A percentile compares a stretch with the other conserved stretches of the same genome.
These are phyloP conservation scores for Hygrocybe punicea DNA, from an alignment of 768 basidiomycete genomes.

Conservation along the genomic window DNA sequence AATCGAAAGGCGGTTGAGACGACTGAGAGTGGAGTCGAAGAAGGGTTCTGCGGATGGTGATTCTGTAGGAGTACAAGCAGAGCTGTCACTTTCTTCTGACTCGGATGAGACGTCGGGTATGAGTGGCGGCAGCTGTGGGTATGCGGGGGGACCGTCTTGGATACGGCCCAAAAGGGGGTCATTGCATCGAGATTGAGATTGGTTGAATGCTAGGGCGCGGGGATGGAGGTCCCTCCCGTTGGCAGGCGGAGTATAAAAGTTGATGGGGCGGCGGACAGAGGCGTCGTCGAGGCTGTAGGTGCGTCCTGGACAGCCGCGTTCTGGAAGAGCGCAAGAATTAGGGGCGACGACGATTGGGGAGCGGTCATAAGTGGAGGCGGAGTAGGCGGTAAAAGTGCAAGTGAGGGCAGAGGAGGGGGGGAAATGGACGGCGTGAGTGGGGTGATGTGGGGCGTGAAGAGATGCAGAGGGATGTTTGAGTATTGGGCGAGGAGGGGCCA, in stretches of 20 bases:
- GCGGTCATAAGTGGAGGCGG: constrained; percentile 69
- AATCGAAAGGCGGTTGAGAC: background rate
- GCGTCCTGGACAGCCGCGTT: constrained; percentile 70
- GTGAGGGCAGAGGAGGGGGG: constrained; percentile 53
- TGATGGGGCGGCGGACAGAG: background rate
- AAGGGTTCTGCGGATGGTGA: background rate
- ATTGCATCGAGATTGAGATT: background rate
- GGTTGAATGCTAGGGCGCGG: constrained; percentile 32
- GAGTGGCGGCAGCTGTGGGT: constrained; percentile 45
- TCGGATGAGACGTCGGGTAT: constrained; percentile 61
- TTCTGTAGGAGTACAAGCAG: constrained; percentile 33
- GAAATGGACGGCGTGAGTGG: constrained; percentile 45
- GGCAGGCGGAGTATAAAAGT: constrained; percentile 17
- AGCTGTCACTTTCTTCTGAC: constrained; percentile 63
- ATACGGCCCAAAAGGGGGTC: constrained; percentile 5
- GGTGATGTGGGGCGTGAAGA: constrained; percentile 24
- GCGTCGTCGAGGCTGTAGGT: constrained; percentile 55
- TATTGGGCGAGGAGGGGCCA: constrained; percentile 4
- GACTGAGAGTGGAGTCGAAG: background rate
- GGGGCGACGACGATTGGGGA: constrained; percentile 72
- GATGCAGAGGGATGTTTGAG: constrained; percentile 9
- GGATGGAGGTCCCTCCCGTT: constrained; percentile 47
- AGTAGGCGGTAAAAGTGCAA: constrained; percentile 50
- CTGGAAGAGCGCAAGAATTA: constrained; percentile 73
- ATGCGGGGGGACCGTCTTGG: constrained; percentile 13